Base-by-base conservation (phyloP, 2,329 filamentous ascomycete genomes). In the Monosporascus ibericus region DNA sequence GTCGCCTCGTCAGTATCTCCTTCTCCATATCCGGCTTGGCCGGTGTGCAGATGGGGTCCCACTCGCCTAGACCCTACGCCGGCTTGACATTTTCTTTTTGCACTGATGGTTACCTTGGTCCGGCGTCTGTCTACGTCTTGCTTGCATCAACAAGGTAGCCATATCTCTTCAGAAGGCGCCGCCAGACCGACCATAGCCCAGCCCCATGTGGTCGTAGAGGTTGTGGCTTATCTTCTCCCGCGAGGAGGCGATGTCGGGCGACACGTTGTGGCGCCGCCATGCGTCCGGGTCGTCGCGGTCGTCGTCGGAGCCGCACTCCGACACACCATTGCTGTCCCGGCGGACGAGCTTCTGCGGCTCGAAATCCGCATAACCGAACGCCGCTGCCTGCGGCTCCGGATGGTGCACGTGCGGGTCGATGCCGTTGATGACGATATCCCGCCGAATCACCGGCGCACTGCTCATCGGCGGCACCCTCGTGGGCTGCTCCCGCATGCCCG, bases 291-390 rank as follows among this genome's bases (percentile, higher is more conserved):
- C 6, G 6, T 53, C 46, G 2, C 50, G 42, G 5, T 48, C 54
- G 2, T 59, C 55, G 15, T 60, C 56, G 39, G 54, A 54, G 25
- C 61, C 55, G 20, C 53, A 59, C 24, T 62, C 62, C 14, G 60
- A 64, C 8, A 65, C 51, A 3, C 60, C 56, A 22, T 65, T 63
- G 18, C 63, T 65, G 49, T 64, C 60, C 36, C 55, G 51, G 3
- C 60, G 56, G 5, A 58, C 51, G 22, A 50, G 27, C 15, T 24
- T 30, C 22, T 42, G 17, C 40, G 40, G 40, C 40, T 34, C 30
- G 11, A 14, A 34, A 14, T 34, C 9, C 30, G 14, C 40, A 20
- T 44, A 22, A 6, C 20, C 40, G 20, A 44, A 44, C 40, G 14
- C 40, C 8, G 40, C 40, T 14, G 40, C 44, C 9, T 53, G 48